phyloP scores from a whole-genome alignment of 306 rosid species.

The Acacia crassicarpa region DNA sequence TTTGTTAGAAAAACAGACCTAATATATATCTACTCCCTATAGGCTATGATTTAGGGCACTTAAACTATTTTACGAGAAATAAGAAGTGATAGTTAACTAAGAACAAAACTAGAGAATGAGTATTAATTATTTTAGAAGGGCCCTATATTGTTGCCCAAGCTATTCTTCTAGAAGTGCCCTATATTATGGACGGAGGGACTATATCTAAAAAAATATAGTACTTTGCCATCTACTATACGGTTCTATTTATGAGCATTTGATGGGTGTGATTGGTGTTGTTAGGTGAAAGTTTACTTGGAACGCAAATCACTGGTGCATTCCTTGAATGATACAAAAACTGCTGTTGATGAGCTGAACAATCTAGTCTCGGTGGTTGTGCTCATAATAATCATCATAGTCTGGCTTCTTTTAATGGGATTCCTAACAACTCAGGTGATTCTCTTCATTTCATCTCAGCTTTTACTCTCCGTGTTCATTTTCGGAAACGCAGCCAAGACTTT shows the following conservation, averaged over 20 bases:
- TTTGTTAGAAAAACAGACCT: neutral
- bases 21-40: no score
- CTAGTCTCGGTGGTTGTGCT: constrained; percentile 54
- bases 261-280: constrained; percentile 25
- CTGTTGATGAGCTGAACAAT: constrained; percentile 74
- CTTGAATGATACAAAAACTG: constrained; percentile 79
- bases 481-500: constrained; percentile 72
- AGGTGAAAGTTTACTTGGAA: constrained; percentile 82
- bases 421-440: constrained; percentile 73
- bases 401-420: constrained; percentile 75
- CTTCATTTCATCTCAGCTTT: constrained; percentile 79
- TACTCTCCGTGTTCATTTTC: constrained; percentile 68
- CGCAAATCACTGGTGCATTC: constrained; percentile 77
- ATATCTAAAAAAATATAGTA: no score
- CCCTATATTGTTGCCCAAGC: no score
- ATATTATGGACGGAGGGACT: no score
- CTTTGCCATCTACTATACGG: no score
- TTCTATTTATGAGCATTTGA: neutral
- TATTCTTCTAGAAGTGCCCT: no score
- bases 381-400: constrained; percentile 48
- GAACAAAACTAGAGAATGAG: no score
- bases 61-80: no score
- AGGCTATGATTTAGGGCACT: no score
- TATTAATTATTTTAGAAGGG: no score
- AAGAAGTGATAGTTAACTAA: no score